Conservation (phyloP, 2,329 filamentous ascomycete species). For the Harringtonia lauricola region DNA sequence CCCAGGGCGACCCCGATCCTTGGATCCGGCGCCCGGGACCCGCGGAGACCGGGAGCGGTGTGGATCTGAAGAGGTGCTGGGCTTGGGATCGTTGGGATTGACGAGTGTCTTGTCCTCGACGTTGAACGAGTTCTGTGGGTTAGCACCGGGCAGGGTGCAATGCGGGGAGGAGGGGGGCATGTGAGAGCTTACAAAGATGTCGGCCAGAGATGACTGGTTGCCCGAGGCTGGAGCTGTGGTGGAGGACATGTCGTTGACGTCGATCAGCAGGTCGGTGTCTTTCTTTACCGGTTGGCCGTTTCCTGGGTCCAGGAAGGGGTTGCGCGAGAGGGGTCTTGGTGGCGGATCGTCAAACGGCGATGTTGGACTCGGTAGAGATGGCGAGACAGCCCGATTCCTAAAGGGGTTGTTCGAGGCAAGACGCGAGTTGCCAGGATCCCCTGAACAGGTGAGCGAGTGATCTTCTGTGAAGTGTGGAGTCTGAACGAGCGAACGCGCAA, state of each 20-base stretch:
- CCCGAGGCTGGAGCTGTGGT: slow-evolving; percentile 28
- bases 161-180: slow-evolving; percentile 3
- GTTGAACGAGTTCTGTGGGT: background rate
- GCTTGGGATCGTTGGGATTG: slow-evolving; percentile 14
- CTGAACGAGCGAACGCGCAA: too few species aligned
- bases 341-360: slow-evolving; percentile 49
- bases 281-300: slow-evolving; percentile 16
- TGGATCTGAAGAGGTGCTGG: too few species aligned
- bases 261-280: slow-evolving; percentile 21
- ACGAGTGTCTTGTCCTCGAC: background rate
- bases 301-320: slow-evolving; percentile 61
- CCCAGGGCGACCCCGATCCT: slow-evolving; percentile 25
- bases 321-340: slow-evolving; percentile 53
- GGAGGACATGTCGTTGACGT: slow-evolving; percentile 38
- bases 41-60: background rate
- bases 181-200: slow-evolving; percentile 67
- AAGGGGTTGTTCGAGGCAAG: slow-evolving; percentile 77
- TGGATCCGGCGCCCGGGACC: slow-evolving; percentile 4
- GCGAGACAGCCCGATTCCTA: slow-evolving; percentile 61
- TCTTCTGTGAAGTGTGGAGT: too few species aligned
- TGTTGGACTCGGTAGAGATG: slow-evolving; percentile 29
- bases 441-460: background rate
- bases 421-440: slow-evolving; percentile 39
- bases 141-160: background rate
- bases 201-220: slow-evolving; percentile 43